Base-by-base conservation (phyloP, 495 filamentous ascomycete genomes). In the Mycothermus thermophilus region DNA sequence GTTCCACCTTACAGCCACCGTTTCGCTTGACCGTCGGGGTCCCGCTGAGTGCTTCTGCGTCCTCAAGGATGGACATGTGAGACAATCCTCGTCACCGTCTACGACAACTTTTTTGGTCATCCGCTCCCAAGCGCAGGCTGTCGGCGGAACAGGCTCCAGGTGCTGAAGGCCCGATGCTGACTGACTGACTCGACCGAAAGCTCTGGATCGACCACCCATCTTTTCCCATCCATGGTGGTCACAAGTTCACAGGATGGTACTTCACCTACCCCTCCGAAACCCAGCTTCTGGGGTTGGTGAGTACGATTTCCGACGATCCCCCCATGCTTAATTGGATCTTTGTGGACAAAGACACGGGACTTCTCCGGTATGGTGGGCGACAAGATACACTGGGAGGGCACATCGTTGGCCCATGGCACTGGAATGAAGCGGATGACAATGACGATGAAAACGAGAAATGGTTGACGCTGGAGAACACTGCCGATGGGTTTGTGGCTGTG, bases 281-380 rank as follows among this genome's bases (percentile, higher is more conserved):
- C 30, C 51, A 64, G 30, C 69, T 66, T 48, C 62, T 65, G 36
- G 72, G 71, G 4, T 53, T 75, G 35, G 73, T 78, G 37, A 67
- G 70, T 21, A 66, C 66, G 28, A 69, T 75, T 43, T 52, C 55
- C 1, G 71, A 72, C 34, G 67, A 73, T 38, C 71, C 72, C 4
- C 74, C 74, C 12, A 64, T 69, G 60, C 63, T 78, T 18, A 73
- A 76, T 57, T 78, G 74, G 74, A 67, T 78, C 8, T 78, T 70
- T 37, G 64, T 71, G 38, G 70, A 75, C 55, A 62, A 66, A 40
- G 67, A 69, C 42, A 72, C 59, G 19, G 56, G 63, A 35, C 50
- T 71, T 43, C 52, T 77, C 26, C 65, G 64, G 39, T 69, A 75
- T 41, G 72, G 71, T 0, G 55, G 62, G 3, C 59, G 63, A 20